phyloP scores from a whole-genome alignment of 2,329 filamentous ascomycete species.

The Apiospora aurea region DNA sequence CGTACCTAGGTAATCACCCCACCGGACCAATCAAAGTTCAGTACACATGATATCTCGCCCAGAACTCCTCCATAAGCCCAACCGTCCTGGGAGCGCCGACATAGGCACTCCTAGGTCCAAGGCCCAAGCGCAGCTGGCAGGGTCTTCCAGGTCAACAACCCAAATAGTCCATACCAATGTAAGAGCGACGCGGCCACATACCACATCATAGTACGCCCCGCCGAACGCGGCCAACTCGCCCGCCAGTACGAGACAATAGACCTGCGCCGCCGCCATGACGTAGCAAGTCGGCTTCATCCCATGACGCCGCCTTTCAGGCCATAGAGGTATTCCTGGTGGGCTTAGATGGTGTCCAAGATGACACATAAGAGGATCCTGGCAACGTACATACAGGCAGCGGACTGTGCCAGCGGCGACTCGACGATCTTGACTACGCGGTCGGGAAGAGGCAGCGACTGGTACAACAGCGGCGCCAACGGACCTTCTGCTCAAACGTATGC shows the following conservation, averaged over 20 bases:
- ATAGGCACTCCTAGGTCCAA: not conserved
- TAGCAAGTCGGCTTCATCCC: conserved; percentile 36
- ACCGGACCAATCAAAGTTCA: too few relatives aligned
- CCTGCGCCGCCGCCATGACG: too few relatives aligned
- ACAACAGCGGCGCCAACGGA: not conserved
- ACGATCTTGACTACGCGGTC: not conserved
- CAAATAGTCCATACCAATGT: not conserved
- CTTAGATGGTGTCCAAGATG: conserved; percentile 34
- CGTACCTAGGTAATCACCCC: too few relatives aligned
- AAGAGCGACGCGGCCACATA: not conserved
- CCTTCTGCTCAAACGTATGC: not conserved
- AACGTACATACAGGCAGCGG: not conserved
- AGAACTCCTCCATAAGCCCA: not conserved
- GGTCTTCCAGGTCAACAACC: not conserved
- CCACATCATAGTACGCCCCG: not conserved
- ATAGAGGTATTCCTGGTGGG: conserved; percentile 56
- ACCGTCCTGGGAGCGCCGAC: not conserved
- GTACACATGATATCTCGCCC: not conserved
- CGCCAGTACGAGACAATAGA: not conserved
- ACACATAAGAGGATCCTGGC: conserved; percentile 5
- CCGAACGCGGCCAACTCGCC: not conserved
- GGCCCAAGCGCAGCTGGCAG: not conserved
- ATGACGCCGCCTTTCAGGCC: conserved; percentile 57
- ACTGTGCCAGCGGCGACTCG: not conserved
- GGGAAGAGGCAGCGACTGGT: not conserved